Conservation (phyloP, 2,329 filamentous ascomycete species). For the Fulvia fulva region DNA sequence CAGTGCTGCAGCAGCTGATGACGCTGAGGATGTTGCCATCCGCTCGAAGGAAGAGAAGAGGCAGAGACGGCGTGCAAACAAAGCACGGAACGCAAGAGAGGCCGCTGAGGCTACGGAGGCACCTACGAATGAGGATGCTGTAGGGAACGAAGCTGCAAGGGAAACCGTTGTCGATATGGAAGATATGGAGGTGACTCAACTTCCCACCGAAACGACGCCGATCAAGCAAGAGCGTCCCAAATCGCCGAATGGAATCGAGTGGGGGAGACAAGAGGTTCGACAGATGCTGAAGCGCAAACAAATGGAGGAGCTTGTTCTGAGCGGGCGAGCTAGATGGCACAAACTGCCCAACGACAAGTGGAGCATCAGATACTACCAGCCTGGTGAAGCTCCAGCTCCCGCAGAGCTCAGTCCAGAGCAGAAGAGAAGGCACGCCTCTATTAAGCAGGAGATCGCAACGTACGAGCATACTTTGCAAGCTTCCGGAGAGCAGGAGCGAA, state of each 20-base stretch:
- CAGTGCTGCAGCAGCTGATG: too few relatives aligned
- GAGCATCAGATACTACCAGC: constrained; percentile 3
- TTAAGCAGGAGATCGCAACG: not conserved
- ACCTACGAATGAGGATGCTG: not conserved
- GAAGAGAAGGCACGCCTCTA: not conserved
- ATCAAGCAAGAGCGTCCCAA: not conserved
- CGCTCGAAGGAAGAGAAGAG: not conserved
- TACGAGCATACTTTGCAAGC: not conserved
- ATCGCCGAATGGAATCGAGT: not conserved
- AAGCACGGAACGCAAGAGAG: not conserved
- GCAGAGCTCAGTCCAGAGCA: not conserved
- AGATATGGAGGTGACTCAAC: not conserved
- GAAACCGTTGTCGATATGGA: not conserved
- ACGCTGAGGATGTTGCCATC: not conserved
- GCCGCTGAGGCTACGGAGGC: not conserved
- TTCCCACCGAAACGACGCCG: not conserved
- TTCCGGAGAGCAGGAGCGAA: not conserved
- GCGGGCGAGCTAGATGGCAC: not conserved
- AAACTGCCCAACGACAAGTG: constrained; percentile 5
- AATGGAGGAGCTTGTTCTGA: constrained; percentile 6
- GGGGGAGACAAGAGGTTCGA: not conserved
- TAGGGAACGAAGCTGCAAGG: not conserved
- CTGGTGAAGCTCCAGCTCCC: not conserved
- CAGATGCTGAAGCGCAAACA: constrained; percentile 5
- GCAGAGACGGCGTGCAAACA: not conserved